phyloP scores from a whole-genome alignment of 805 yeast species.

The Saccharomyces eubayanus region DNA sequence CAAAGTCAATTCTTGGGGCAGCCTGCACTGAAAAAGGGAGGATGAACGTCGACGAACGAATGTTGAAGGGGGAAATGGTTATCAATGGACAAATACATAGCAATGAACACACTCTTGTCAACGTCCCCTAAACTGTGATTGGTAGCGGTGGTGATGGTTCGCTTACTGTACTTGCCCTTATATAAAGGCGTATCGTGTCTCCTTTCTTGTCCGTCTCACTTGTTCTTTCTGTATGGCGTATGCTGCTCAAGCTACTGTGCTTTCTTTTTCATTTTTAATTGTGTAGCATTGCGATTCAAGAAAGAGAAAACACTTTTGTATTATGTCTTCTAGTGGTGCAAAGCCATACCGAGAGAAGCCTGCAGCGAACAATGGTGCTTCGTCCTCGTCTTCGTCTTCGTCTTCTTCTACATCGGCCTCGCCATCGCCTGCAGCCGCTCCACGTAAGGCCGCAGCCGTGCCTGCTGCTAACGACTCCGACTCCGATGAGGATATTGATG shows the following conservation, averaged over 20 bases:
- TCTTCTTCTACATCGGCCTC: neutral
- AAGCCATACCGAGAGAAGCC: neutral
- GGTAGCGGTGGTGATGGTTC: neutral
- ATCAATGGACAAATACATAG: neutral
- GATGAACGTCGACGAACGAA: neutral
- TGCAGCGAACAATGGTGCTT: neutral
- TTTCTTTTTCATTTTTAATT: neutral
- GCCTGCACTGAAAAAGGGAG: neutral
- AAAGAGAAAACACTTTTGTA: neutral
- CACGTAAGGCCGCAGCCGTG: neutral
- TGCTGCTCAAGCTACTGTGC: neutral
- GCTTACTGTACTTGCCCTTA: neutral
- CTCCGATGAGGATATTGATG: constrained; percentile 65
- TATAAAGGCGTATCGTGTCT: neutral
- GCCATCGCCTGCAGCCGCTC: neutral
- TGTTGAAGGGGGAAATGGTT: neutral
- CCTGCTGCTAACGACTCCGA: neutral
- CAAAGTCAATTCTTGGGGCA: neutral
- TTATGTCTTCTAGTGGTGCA: neutral
- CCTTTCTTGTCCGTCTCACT: neutral
- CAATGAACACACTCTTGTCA: neutral
- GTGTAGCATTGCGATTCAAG: neutral
- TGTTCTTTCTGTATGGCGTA: neutral
- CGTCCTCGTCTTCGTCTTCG: neutral
- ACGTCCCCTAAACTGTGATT: neutral